Percentiles rank a stretch among this genome's conserved stretches.
Conservation (phyloP, 257 asterid species). For the Plantago major region DNA sequence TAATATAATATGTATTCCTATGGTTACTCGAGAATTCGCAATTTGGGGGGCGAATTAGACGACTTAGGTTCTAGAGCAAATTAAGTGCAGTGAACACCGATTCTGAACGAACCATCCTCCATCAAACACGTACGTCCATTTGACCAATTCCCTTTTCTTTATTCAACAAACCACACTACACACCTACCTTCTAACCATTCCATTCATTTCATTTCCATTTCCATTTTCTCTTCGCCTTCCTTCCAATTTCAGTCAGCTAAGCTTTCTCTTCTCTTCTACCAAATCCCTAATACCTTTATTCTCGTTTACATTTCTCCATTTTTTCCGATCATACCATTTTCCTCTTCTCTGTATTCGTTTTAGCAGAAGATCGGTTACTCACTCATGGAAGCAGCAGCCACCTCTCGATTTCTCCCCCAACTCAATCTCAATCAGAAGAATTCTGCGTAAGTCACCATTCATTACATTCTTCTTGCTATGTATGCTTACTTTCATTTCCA, state of each 20-base stretch:
- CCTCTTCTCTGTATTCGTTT: neutral
- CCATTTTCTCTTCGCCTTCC: neutral
- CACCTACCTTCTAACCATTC: constrained; percentile 6
- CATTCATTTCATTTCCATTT: too few species aligned
- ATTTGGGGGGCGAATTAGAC: too few species aligned
- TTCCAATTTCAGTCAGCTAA: neutral
- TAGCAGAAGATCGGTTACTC: neutral
- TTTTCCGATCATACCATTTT: neutral
- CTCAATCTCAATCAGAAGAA: constrained; percentile 29
- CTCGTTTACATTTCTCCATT: neutral
- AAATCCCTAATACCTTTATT: neutral
- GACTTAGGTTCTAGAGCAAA: too few species aligned
- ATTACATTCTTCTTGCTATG: neutral
- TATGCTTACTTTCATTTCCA: constrained; percentile 7
- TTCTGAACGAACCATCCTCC: too few species aligned
- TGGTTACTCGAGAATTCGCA: too few species aligned
- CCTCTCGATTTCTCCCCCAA: constrained; percentile 40
- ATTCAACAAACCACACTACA: neutral
- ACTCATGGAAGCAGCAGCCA: constrained; percentile 56
- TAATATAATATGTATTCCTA: too few species aligned
- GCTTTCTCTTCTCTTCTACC: neutral
- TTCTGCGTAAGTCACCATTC: constrained; percentile 34
- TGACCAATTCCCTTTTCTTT: constrained; percentile 26
- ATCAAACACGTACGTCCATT: constrained; percentile 21
- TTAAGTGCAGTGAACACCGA: too few species aligned